Evolutionary conservation across 2,329 filamentous ascomycete genomes (phyloP), one percentile per base, ranked within the genome.

Genomic region (Scopulariopsis brevicaulis): DNA sequence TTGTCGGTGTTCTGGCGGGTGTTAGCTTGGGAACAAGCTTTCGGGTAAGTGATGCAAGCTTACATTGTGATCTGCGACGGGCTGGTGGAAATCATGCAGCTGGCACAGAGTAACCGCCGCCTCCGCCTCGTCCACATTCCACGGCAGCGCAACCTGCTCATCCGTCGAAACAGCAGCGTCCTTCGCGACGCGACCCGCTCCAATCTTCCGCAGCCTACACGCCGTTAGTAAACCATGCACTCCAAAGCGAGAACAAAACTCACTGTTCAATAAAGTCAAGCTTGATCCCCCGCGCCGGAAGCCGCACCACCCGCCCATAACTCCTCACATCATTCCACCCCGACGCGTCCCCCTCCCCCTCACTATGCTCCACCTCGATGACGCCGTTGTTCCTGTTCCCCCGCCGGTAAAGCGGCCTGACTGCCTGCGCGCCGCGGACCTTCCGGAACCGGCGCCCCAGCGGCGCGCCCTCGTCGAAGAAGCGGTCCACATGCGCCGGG

Each of bases 401-500:
- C 59, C 90, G 85, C 43, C 70, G 70, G 63, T 81, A 75, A 24
- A 73, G 70, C 2, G 82, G 81, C 37, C 74, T 72, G 62, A 86
- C 77, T 53, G 71, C 68, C 2, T 77, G 70, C 12, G 75, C 72
- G 53, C 77, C 76, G 69, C 82, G 85, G 66, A 85, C 72, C 69
- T 77, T 83, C 62, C 83, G 82, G 69, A 79, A 81, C 58, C 78
- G 77, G 66, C 86, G 83, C 1, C 75, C 82, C 28, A 86, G 74
- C 53, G 75, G 71, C 10, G 85, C 82, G 22, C 86, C 72, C 53
- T 79, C 74, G 34, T 73, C 74, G 59, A 96, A 77, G 59, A 92
- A 79, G 62, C 93, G 85, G 57, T 94, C 89, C 50, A 87, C 78
- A 68, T 99, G 94, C 62, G 88, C 84, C 55, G 93, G 93, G 68